Conservation (phyloP, 2,329 filamentous ascomycete species). For the Aphanoascus verrucosus region DNA sequence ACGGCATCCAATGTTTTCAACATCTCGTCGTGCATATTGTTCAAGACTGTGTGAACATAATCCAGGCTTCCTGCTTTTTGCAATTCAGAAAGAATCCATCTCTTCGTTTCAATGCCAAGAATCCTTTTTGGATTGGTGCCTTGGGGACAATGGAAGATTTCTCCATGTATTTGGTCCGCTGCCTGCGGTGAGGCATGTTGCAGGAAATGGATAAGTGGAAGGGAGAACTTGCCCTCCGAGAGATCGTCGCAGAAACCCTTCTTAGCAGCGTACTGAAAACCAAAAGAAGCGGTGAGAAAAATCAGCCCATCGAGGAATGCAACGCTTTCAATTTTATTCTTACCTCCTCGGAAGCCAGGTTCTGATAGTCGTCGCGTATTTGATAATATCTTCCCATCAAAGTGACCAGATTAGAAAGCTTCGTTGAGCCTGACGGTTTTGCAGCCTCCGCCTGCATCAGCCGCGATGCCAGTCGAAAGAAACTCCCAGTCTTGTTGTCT, state of each 20-base stretch:
- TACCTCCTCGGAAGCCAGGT: slow-evolving; percentile 49
- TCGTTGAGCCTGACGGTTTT: slow-evolving; percentile 17
- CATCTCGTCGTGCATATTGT: slow-evolving; percentile 5
- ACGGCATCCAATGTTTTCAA: not conserved
- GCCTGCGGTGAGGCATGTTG: slow-evolving; percentile 31
- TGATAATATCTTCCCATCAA: slow-evolving; percentile 38
- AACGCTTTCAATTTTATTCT: not conserved
- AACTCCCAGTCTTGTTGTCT: slow-evolving; percentile 40
- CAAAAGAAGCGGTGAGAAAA: slow-evolving; percentile 33
- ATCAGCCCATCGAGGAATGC: not conserved
- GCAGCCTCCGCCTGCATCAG: slow-evolving; percentile 30
- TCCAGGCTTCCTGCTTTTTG: slow-evolving; percentile 10
- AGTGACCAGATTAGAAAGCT: slow-evolving; percentile 57
- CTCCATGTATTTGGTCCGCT: not conserved
- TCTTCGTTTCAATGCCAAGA: not conserved
- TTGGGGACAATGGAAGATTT: not conserved
- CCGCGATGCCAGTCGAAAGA: slow-evolving; percentile 38
- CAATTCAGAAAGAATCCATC: slow-evolving; percentile 1
- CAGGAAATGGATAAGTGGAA: slow-evolving; percentile 90
- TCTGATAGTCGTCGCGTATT: slow-evolving; percentile 67
- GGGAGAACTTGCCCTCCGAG: slow-evolving; percentile 94
- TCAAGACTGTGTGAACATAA: slow-evolving; percentile 3
- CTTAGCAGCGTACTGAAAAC: slow-evolving; percentile 59
- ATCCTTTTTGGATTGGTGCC: not conserved
- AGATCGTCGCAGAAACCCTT: slow-evolving; percentile 94